Base-by-base conservation (phyloP, 805 yeast genomes). In the Lipomyces japonicus region DNA sequence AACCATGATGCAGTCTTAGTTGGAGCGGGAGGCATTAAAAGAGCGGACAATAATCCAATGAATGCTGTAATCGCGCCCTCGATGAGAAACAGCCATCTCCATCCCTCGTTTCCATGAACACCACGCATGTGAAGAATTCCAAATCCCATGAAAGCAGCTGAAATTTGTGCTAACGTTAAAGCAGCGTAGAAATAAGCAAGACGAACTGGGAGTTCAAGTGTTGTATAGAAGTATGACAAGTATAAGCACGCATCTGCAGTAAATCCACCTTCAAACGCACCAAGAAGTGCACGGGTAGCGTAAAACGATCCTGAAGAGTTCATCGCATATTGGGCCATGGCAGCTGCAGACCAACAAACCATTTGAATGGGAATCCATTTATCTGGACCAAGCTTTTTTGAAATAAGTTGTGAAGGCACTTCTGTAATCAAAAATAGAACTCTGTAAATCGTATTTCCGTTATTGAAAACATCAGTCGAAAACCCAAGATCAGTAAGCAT, bases 1-100 rank as follows among this genome's bases (percentile, higher is more conserved):
- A 51, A 51, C 57, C 57, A 51, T 22, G 54, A 22, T 22, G 23
- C 26, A 19, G 51, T 35, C 22, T 41, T 22, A 21, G 49, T 32
- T 23, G 56, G 53, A 4, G 78, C 73, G 0, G 82, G 72, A 4
- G 79, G 81, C 83, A 81, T 78, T 45, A 71, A 51, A 53, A 70
- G 73, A 56, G 68, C 75, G 2, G 76, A 62, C 5, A 61, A 53
- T 24, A 78, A 34, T 2, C 87, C 88, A 56, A 82, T 70, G 1
- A 61, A 21, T 4, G 81, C 63, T 1, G 88, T 80, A 40, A 79
- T 57, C 3, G 73, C 42, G 4, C 88, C 88, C 16, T 52, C 57
- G 47, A 83, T 71, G 18, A 82, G 61, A 56, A 83, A 82, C 19
- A 83, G 67, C 79, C 82, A 82, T 48, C 75, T 70, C 88, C 88